Evolutionary conservation across 768 basidiomycete genomes (phyloP).

Genomic region (Hypsizygus marmoreus): DNA sequence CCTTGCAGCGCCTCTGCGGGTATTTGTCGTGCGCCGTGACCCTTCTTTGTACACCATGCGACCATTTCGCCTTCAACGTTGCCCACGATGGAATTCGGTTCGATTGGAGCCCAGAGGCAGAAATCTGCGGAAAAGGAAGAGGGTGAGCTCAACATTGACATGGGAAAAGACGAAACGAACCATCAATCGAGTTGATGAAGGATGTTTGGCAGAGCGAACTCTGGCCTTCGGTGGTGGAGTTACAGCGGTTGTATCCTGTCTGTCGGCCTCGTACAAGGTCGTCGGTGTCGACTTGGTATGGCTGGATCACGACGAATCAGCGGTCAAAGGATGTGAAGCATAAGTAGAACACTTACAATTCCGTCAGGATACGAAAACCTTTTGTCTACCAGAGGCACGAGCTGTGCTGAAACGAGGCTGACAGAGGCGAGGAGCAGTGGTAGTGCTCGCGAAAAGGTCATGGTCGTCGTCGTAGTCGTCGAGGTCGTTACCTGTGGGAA

Average conservation of each 20-base stretch:
- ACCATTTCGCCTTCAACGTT: slow-evolving; percentile 72
- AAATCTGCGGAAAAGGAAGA: slow-evolving; percentile 49
- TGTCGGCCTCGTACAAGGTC: slow-evolving; percentile 50
- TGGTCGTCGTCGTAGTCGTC: too few species aligned
- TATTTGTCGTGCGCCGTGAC: slow-evolving; percentile 72
- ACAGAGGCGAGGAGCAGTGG: too few species aligned
- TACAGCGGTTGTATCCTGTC: slow-evolving; percentile 61
- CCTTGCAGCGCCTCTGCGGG: slow-evolving; percentile 65
- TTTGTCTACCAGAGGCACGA: too few species aligned
- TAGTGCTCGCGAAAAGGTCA: too few species aligned
- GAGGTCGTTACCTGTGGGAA: too few species aligned
- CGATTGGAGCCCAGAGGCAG: slow-evolving; percentile 64
- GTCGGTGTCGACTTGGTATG: slow-evolving; percentile 32
- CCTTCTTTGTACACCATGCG: slow-evolving; percentile 75
- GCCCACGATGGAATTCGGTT: slow-evolving; percentile 57
- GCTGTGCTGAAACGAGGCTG: too few species aligned
- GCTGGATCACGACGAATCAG: too few species aligned
- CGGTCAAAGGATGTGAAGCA: too few species aligned
- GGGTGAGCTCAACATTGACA: slow-evolving; percentile 9
- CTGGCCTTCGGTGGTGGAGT: slow-evolving; percentile 55
- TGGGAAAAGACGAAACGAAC: slow-evolving; percentile 28
- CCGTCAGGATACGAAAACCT: too few species aligned
- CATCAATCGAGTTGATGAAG: slow-evolving; percentile 52
- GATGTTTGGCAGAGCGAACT: slow-evolving; percentile 56
- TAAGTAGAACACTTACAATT: too few species aligned